Percentiles rank a stretch among this genome's conserved stretches.
Conservation (phyloP, 805 yeast species). For the Cyberlindnera suaveolens region DNA sequence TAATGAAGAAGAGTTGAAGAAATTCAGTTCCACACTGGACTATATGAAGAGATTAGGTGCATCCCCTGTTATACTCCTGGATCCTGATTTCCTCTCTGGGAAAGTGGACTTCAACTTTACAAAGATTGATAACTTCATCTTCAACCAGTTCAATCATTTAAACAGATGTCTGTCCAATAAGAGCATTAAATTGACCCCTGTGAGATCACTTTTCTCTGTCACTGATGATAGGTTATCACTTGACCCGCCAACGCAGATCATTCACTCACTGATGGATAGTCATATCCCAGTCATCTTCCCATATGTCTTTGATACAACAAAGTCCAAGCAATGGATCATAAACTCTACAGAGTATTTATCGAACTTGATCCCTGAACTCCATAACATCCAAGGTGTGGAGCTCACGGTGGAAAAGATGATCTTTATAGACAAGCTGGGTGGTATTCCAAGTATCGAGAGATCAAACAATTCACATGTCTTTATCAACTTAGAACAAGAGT, state of each 20-base stretch:
- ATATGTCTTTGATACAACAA: conserved; percentile 52
- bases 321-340: conserved; percentile 33
- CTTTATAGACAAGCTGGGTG: conserved; percentile 77
- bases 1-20: conserved; percentile 7
- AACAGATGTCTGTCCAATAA: conserved; percentile 5
- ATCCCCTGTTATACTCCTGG: conserved; percentile 17
- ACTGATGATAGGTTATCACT: conserved; percentile 2
- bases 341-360: conserved; percentile 35
- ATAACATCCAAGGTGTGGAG: conserved; percentile 2
- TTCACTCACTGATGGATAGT: conserved; percentile 4
- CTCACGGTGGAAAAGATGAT: conserved; percentile 73
- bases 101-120: conserved; percentile 12
- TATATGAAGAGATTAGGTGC: conserved; percentile 19
- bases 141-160: conserved; percentile 18
- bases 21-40: conserved; percentile 17
- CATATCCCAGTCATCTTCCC: conserved; percentile 53
- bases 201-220: conserved; percentile 12
- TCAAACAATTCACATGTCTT: conserved; percentile 79
- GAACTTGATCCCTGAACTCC: conserved; percentile 25
- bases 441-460: conserved; percentile 84
- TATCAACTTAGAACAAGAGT: conserved; percentile 81
- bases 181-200: conserved; percentile 10
- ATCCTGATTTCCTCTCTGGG: conserved; percentile 19
- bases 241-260: conserved; percentile 6
- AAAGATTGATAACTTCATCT: conserved; percentile 12